phyloP scores from a whole-genome alignment of 257 asterid species.

The Solanum pennellii region DNA sequence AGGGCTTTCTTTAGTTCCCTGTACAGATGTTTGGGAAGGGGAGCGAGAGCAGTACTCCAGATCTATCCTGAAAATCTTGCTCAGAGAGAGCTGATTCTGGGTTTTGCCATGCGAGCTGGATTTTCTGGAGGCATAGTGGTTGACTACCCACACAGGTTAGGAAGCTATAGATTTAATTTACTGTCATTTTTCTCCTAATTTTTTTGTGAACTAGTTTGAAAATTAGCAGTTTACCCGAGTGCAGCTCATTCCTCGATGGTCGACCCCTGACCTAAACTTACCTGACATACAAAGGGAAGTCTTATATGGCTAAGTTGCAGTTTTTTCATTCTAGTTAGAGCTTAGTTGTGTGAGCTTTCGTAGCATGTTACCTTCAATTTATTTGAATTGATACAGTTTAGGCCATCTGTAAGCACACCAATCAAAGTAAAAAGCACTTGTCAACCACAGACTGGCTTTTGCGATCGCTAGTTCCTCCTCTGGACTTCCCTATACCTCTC shows the following conservation, averaged over 20 bases:
- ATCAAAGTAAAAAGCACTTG: not conserved
- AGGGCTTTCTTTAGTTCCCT: constrained; percentile 91
- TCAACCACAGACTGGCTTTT: not conserved
- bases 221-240: not conserved
- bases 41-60: constrained; percentile 93
- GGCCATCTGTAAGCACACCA: not conserved
- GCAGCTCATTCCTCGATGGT: not conserved
- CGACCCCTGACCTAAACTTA: not conserved
- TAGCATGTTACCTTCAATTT: not conserved
- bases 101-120: constrained; percentile 94
- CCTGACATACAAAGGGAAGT: not conserved
- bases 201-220: not conserved
- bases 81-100: constrained; percentile 78
- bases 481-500: not conserved
- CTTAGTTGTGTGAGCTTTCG: not conserved
- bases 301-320: not conserved
- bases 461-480: not conserved
- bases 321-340: not conserved
- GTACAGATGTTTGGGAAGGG: constrained; percentile 78
- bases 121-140: constrained; percentile 90
- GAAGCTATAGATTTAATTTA: not conserved
- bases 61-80: constrained; percentile 83
- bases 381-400: not conserved
- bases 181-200: not conserved
- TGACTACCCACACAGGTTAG: constrained; percentile 90